Conservation (phyloP, 768 basidiomycete genomes). For the Kondoa malvinella region DNA sequence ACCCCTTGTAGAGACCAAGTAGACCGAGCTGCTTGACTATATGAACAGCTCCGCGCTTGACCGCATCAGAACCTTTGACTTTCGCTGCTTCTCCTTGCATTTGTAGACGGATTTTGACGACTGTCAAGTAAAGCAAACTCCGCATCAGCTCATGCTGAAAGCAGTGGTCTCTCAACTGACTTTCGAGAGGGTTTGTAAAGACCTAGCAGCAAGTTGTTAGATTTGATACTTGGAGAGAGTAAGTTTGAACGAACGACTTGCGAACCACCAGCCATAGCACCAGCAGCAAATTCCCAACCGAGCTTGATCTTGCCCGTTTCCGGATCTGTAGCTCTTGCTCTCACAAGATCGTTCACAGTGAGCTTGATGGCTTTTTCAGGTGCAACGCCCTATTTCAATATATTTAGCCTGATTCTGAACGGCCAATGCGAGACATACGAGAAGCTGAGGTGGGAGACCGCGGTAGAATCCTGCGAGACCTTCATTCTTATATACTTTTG, state of each 20-base stretch:
- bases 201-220: conserved; percentile 39
- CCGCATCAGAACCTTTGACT: conserved; percentile 47
- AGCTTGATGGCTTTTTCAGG: conserved; percentile 97
- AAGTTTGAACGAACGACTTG: conserved; percentile 53
- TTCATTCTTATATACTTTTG: conserved; percentile 86
- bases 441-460: conserved; percentile 80
- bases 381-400: conserved; percentile 55
- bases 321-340: conserved; percentile 68
- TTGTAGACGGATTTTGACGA: conserved; percentile 62
- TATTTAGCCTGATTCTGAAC: neutral
- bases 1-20: conserved; percentile 79
- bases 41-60: conserved; percentile 70
- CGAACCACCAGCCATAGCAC: conserved; percentile 83
- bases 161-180: conserved; percentile 37
- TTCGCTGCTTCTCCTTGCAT: conserved; percentile 91
- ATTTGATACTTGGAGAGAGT: neutral
- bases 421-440: conserved; percentile 48
- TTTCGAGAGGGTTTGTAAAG: conserved; percentile 93
- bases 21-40: conserved; percentile 85
- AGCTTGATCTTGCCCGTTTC: conserved; percentile 87
- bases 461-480: conserved; percentile 91
- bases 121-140: neutral
- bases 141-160: neutral
- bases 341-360: conserved; percentile 83
- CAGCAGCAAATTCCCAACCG: conserved; percentile 79